These are phyloP conservation scores for Monoraphidium neglectum DNA, from an alignment of 139 green algal species.

Conservation along the genomic window DNA sequence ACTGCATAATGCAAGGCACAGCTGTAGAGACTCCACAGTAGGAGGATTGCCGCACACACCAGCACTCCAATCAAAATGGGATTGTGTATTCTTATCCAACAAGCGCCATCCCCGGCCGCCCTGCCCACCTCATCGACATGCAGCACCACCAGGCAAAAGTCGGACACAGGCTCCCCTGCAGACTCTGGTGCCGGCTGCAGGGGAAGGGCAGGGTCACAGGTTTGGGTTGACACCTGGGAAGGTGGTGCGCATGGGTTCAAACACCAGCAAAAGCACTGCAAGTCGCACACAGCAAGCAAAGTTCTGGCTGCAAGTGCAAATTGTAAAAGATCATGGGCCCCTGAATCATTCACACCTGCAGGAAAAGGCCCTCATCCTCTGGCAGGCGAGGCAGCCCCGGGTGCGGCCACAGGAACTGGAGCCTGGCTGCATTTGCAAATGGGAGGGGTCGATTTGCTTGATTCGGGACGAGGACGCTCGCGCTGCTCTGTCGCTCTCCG, in stretches of 20 bases:
- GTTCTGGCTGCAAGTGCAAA: no score
- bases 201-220: no score
- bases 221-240: no score
- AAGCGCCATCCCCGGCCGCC: background rate
- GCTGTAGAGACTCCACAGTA: no score
- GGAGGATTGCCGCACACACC: background rate
- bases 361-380: slow-evolving; percentile 22
- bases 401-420: slow-evolving; percentile 43
- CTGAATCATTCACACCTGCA: no score
- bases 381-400: slow-evolving; percentile 33
- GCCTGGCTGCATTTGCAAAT: slow-evolving; percentile 8
- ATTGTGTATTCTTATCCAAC: background rate
- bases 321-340: no score
- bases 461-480: background rate
- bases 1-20: no score
- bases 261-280: no score
- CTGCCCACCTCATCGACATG: slow-evolving; percentile 30
- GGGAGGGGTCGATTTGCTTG: background rate
- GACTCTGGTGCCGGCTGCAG: slow-evolving; percentile 11
- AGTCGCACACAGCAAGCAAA: no score
- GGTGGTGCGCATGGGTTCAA: no score
- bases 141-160: slow-evolving; percentile 45
- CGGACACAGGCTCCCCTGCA: slow-evolving; percentile 16
- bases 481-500: background rate
- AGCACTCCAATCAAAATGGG: background rate